A percentile compares a stretch with the other conserved stretches of the same genome.
Evolutionary conservation across 164 flowering plant genomes (phyloP).

Genomic region (Litsea cubeba): DNA sequence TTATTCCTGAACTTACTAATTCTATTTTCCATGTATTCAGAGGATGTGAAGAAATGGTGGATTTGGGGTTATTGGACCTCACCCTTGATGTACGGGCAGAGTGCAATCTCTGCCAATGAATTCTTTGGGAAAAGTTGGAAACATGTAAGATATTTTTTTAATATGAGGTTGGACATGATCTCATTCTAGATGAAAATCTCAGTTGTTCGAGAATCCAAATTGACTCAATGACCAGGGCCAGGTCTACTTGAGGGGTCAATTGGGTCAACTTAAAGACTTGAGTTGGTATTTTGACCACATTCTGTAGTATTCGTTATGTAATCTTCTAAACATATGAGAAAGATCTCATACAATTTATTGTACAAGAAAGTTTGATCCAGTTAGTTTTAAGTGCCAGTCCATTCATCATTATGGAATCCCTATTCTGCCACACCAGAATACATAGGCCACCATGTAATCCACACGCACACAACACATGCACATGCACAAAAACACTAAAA

Average conservation of each 20-base stretch:
- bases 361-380: too few relatives aligned
- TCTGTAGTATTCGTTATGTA: too few relatives aligned
- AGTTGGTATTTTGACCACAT: too few relatives aligned
- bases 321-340: too few relatives aligned
- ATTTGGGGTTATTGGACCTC: conserved; percentile 83
- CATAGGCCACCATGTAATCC: too few relatives aligned
- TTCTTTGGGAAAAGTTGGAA: conserved; percentile 78
- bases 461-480: too few relatives aligned
- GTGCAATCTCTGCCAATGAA: conserved; percentile 71
- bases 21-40: not conserved
- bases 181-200: not conserved
- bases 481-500: too few relatives aligned
- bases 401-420: not conserved
- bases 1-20: not conserved
- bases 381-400: not conserved
- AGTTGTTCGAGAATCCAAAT: not conserved
- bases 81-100: conserved; percentile 63
- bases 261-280: too few relatives aligned
- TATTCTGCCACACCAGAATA: too few relatives aligned
- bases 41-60: conserved; percentile 48
- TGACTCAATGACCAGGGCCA: too few relatives aligned
- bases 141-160: conserved; percentile 8
- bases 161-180: not conserved
- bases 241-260: too few relatives aligned
- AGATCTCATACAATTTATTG: too few relatives aligned